Base-by-base conservation (phyloP, 1,284 basidiomycete genomes). In the Ceratobasidium sp. region DNA sequence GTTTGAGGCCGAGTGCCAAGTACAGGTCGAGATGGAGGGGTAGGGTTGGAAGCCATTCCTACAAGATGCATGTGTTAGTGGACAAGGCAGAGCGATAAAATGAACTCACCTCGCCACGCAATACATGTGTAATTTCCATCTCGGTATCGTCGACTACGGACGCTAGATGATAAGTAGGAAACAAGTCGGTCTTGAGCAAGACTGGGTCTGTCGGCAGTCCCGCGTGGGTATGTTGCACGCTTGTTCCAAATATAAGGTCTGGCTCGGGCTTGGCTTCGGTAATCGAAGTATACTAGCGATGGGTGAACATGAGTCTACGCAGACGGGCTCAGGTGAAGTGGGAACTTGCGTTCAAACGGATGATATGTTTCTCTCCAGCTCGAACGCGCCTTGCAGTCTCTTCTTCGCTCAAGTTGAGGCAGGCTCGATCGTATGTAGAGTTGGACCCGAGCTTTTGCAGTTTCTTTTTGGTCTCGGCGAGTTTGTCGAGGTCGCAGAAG, bases 1-100 rank as follows among this genome's bases (percentile, higher is more conserved):
- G 87, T 2, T 83, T 78, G 59, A 95, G 84, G 0, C 86, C 88
- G 7, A 99, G 87, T 2, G 91, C 90, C 2, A 90, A 85, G 80
- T 98, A 99, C 16, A 99, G 84, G 78, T 94, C 92, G 14, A 98
- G 86, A 81, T 99, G 97, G 49, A 98, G 88, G 0, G 95, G 93
- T n/a, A 97, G 86, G 0, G 95, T 98, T 0, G 95, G 92, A 0
- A 98, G 86, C 98, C 98, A 99, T 87, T 99, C 97, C 91, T 96
- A 64, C 9, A n/a, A 61, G 13, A 43, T 46, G 27, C 3, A 46
- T 27, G 41, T 46, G 7, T 31, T 65, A 39, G 58, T 31, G 22
- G 22, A 34, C 24, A 74, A 41, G 11, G 49, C 24, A 24, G 27
- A 39, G 14, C n/a, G 43, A 53, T 13, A 41, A 37, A 27, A 66